These are phyloP conservation scores for Trichoderma afroharzianum DNA, from an alignment of 2,329 filamentous ascomycete species.

Conservation along the genomic window DNA sequence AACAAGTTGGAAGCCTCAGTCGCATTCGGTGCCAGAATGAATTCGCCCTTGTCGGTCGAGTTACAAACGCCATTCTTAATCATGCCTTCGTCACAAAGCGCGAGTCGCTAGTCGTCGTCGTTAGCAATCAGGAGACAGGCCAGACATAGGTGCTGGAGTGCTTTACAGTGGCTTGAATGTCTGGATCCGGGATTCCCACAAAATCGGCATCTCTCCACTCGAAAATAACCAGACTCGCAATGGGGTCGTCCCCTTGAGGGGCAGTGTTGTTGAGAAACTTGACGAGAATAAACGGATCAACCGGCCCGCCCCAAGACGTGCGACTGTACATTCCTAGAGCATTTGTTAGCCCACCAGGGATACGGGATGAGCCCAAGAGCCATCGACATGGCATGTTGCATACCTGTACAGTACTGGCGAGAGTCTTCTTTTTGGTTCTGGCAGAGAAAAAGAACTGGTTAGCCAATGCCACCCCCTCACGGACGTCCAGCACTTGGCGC, in stretches of 20 bases:
- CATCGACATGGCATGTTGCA: conserved; percentile 20
- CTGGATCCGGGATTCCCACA: conserved; percentile 64
- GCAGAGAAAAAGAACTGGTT: conserved; percentile 19
- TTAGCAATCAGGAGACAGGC: neutral
- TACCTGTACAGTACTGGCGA: conserved; percentile 72
- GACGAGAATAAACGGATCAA: conserved; percentile 84
- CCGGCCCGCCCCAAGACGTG: conserved; percentile 79
- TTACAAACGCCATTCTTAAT: conserved; percentile 71
- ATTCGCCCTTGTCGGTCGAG: conserved; percentile 73
- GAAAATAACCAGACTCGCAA: conserved; percentile 84
- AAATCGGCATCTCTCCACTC: conserved; percentile 85
- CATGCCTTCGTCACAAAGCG: conserved; percentile 68
- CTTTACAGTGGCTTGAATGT: conserved; percentile 52
- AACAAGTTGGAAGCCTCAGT: conserved; percentile 65
- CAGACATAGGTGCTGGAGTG: conserved; percentile 11
- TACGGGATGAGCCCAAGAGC: neutral
- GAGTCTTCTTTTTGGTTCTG: conserved; percentile 75
- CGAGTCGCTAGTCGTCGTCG: conserved; percentile 44
- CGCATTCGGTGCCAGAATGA: conserved; percentile 75
- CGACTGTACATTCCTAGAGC: conserved; percentile 82
- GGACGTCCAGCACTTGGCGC: neutral
- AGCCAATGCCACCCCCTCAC: conserved; percentile 19
- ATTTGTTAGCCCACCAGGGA: conserved; percentile 9
- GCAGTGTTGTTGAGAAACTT: conserved; percentile 65
- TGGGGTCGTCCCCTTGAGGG: conserved; percentile 60